Base-by-base conservation (phyloP, 164 flowering plant species). In the Tetrastigma voinierianum region DNA sequence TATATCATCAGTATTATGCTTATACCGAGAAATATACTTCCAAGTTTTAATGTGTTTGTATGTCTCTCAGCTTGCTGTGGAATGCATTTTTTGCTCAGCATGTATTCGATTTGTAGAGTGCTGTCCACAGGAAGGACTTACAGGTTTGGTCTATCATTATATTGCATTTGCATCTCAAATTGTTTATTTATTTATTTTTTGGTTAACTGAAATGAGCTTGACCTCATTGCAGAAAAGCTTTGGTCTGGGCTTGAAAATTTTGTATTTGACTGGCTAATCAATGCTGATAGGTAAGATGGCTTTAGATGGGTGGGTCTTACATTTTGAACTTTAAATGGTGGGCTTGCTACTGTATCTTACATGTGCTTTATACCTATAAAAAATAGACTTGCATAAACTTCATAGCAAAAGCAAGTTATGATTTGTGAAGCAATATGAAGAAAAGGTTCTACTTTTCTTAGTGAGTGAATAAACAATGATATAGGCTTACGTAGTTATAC, bases 1-100 rank as follows among this genome's bases (percentile, higher is more conserved):
- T 32, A 65, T 54, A 25, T 51, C 17, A 32, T 40, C 40, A 23
- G 48, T 19, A 25, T 69, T 32, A 3, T 3, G 14, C 32, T n/a
- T 66, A 53, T 4, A 12, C 17, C 7, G 21, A 21, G 51, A 70
- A 14, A 19, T 21, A 15, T 45, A 9, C 12, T 62, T 55, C 18
- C 46, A 4, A 57, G 15, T 61, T 57, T 51, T 43, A 61, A 43
- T 48, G 46, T 62, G 21, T 40, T 57, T 66, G 10, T 24, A 9
- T 67, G 61, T 57, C 59, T 12, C 57, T 56, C 92, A 96, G 97
- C 92, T 96, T 72, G 99, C 98, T 57, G 97, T 96, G 76, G 99
- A 96, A 86, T 96, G 99, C 82, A 93, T 96, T 59, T 96, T 96
- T 83, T 96, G 97, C 79, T 96, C 98, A 44, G 99, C 99, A 24